A percentile compares a stretch with the other conserved stretches of the same genome.
Conservation (phyloP, 768 basidiomycete genomes). For the Kwoniella botswanensis region DNA sequence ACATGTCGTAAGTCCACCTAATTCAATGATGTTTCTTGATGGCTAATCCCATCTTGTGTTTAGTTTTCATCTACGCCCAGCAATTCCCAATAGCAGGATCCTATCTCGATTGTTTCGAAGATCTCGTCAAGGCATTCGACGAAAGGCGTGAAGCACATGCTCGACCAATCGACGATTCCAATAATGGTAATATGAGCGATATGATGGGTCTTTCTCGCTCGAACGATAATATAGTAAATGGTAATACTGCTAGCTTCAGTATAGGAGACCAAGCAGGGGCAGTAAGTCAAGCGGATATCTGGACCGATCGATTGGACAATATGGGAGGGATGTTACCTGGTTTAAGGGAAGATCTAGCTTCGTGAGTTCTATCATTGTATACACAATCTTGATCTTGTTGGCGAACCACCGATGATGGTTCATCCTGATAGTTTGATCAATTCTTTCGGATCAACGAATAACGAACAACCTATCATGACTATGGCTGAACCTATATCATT, state of each 20-base stretch:
- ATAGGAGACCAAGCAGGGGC: background rate
- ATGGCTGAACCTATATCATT: background rate
- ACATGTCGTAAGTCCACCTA: constrained; percentile 3
- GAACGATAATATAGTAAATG: background rate
- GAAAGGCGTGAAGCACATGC: constrained; percentile 1
- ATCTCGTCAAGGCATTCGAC: constrained; percentile 6
- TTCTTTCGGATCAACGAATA: background rate
- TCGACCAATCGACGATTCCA: background rate
- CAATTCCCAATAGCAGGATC: constrained; percentile 7
- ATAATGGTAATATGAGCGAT: background rate
- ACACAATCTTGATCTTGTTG: no score
- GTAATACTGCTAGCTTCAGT: background rate
- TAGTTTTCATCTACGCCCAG: constrained; percentile 11
- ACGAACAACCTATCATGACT: background rate
- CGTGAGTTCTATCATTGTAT: background rate
- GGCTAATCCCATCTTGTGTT: no score
- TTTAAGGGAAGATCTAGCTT: constrained; percentile 1
- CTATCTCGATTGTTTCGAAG: constrained; percentile 9
- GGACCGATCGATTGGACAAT: background rate
- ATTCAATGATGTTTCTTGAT: background rate
- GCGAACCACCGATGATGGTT: no score
- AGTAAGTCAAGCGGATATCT: background rate
- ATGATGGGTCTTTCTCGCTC: background rate
- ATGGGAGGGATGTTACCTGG: constrained; percentile 7
- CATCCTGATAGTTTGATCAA: background rate